Evolutionary conservation across 1,139 yeast genomes (phyloP).

Genomic region (Yamadazyma conglobata): DNA sequence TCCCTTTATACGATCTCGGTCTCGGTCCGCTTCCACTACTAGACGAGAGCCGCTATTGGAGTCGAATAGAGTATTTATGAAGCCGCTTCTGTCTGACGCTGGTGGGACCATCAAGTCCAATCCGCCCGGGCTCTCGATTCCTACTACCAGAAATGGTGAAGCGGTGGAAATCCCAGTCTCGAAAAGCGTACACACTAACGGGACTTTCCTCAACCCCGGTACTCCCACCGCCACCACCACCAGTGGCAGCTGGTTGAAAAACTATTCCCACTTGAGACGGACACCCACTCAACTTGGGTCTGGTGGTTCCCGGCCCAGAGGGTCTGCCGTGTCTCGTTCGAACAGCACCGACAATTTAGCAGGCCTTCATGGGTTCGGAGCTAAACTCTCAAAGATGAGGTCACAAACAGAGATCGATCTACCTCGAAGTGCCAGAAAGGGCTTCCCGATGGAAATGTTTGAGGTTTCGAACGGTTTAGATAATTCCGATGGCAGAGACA

Average conservation of each 20-base stretch:
- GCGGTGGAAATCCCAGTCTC: slow-evolving; percentile 62
- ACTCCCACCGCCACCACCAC: neutral
- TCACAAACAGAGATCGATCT: slow-evolving; percentile 13
- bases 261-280: slow-evolving; percentile 20
- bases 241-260: slow-evolving; percentile 25
- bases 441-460: no score
- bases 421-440: slow-evolving; percentile 9
- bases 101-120: slow-evolving; percentile 8
- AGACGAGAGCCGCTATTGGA: slow-evolving; percentile 8
- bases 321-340: slow-evolving; percentile 17
- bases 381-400: slow-evolving; percentile 11
- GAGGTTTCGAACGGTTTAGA: no score
- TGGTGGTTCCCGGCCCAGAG: no score
- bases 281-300: slow-evolving; percentile 6
- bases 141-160: slow-evolving; percentile 77
- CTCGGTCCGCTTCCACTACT: slow-evolving; percentile 31
- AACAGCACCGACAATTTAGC: slow-evolving; percentile 13
- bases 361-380: slow-evolving; percentile 12
- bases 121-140: slow-evolving; percentile 75
- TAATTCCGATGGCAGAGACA: slow-evolving; percentile 6
- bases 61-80: slow-evolving; percentile 16
- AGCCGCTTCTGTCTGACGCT: slow-evolving; percentile 11
- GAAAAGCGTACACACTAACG: slow-evolving; percentile 1
- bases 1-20: slow-evolving; percentile 29
- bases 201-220: neutral